A percentile compares a stretch with the other conserved stretches of the same genome.
Evolutionary conservation across 257 asterid genomes (phyloP).

Genomic region (Fraxinus excelsior): DNA sequence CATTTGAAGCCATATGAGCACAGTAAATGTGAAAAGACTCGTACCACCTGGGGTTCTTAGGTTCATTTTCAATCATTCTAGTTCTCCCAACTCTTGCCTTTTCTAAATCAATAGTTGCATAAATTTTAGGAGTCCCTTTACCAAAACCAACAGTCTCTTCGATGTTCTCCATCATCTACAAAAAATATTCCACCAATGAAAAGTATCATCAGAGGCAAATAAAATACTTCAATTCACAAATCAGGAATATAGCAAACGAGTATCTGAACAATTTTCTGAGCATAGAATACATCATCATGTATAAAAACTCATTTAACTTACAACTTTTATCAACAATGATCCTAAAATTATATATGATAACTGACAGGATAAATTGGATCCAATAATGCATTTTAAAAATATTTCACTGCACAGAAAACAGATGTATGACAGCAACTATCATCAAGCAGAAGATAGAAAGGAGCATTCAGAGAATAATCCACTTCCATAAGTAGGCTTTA

Average conservation of each 20-base stretch:
- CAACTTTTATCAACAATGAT: background rate
- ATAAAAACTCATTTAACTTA: background rate
- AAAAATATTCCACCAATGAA: constrained; percentile 21
- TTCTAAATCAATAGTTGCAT: constrained; percentile 79
- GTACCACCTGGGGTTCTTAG: constrained; percentile 72
- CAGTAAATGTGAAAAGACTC: constrained; percentile 92
- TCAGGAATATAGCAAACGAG: background rate
- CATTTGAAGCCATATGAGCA: constrained; percentile 70
- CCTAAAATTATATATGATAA: background rate
- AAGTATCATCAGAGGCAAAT: constrained; percentile 1
- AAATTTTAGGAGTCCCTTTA: constrained; percentile 72
- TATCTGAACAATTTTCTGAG: background rate
- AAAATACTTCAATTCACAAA: constrained; percentile 10
- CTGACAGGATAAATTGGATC: background rate
- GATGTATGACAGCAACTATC: background rate
- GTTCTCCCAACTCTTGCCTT: constrained; percentile 93
- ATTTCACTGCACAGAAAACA: background rate
- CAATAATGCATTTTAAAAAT: background rate
- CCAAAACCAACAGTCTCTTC: constrained; percentile 87
- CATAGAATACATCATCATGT: background rate
- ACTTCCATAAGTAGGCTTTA: background rate
- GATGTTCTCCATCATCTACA: constrained; percentile 59
- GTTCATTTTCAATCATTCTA: constrained; percentile 63
- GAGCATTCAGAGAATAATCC: background rate
- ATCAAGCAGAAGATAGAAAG: background rate